Base-by-base conservation (phyloP, 1,139 yeast genomes). In the Taphrina wiesneri region DNA sequence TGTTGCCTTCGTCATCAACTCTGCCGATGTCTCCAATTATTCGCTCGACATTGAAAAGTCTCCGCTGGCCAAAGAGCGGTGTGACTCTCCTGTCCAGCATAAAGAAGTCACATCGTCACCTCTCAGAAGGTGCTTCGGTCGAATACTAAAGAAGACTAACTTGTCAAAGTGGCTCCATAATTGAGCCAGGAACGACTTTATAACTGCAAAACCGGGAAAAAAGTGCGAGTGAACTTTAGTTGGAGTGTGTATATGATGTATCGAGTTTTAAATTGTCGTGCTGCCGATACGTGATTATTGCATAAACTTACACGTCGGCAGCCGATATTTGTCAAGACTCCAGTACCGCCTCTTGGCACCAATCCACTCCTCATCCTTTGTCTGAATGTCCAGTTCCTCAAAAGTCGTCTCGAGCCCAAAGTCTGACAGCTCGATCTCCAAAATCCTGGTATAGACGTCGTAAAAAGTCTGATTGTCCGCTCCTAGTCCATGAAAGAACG, bases 401-500 rank as follows among this genome's bases (percentile, higher is more conserved):
- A 81, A 90, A 13, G 78, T 75, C 67, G 89, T 85, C 47, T 79
- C 73, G 72, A 92, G 78, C 1, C 98, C 98, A 74, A 88, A 91
- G 72, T 88, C 89, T 61, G 80, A 80, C 71, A 92, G 80, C 74
- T 92, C 98, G 67, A 90, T 77, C 71, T 86, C 90, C 5, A 90
- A 96, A 69, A 92, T 86, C 72, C 85, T 83, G 74, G 85, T 86
- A 79, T 92, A 92, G 15, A 92, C 97, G 73, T 92, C 97, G 75
- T 92, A 92, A 68, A 92, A 84, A 11, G 91, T 83, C 74, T 88
- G 85, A 73, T 97, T 82, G 73, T 92, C 98, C 5, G 97, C 98
- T n/a, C 98, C 98, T 45, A 92, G 81, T 0, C 98, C 98, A 73
- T 92, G 92, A 80, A 92, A 92, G 75, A 90, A 92, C 1, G 96